Conservation (phyloP, 768 basidiomycete genomes). For the Mycena indigotica region DNA sequence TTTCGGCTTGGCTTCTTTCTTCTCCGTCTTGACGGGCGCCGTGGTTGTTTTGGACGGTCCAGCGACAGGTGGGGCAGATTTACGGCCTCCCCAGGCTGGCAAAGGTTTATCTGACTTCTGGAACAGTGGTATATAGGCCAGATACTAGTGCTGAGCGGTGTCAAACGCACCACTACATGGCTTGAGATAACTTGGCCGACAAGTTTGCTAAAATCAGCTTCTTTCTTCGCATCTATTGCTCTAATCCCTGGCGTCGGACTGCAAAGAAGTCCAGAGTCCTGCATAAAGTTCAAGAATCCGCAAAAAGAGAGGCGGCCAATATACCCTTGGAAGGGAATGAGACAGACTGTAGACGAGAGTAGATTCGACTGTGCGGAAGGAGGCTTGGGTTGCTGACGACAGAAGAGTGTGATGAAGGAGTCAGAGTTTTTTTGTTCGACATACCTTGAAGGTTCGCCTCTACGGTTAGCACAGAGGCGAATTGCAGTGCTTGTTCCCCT, state of each 20-base stretch:
- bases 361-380: constrained; percentile 54
- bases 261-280: constrained; percentile 53
- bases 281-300: not conserved
- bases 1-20: constrained; percentile 35
- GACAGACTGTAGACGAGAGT: constrained; percentile 75
- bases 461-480: constrained; percentile 58
- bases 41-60: constrained; percentile 44
- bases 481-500: constrained; percentile 47
- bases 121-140: not conserved
- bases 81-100: constrained; percentile 15
- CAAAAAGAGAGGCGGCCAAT: constrained; percentile 28
- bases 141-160: not conserved
- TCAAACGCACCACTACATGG: constrained; percentile 47
- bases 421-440: constrained; percentile 23
- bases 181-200: constrained; percentile 52
- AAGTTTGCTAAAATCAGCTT: constrained; percentile 38
- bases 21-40: constrained; percentile 28
- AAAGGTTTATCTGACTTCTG: constrained; percentile 3
- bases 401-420: too few relatives aligned
- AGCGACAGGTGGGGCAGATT: constrained; percentile 39
- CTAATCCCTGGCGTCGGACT: constrained; percentile 42
- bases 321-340: constrained; percentile 60
- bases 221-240: constrained; percentile 43
- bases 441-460: constrained; percentile 68
- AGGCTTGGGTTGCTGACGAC: constrained; percentile 57